Evolutionary conservation across 2,329 filamentous ascomycete genomes (phyloP).

Genomic region (Aaosphaeria pasadenensis): DNA sequence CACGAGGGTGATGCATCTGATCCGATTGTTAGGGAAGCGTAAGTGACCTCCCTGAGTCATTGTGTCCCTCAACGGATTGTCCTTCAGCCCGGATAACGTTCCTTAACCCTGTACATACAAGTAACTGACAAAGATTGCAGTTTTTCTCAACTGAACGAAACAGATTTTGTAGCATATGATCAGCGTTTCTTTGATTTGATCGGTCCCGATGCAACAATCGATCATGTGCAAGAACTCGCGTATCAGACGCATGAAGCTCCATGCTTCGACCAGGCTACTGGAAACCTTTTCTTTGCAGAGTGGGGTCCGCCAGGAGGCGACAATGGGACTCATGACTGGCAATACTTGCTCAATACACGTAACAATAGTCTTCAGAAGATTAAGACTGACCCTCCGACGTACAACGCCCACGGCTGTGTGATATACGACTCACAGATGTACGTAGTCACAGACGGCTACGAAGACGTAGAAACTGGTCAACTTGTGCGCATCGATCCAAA

Average conservation of each 20-base stretch:
- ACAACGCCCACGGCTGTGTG: slow-evolving; percentile 9
- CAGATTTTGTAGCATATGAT: slow-evolving; percentile 15
- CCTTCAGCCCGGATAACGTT: no score
- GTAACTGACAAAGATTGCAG: background rate
- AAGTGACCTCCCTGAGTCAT: background rate
- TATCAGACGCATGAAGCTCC: slow-evolving; percentile 12
- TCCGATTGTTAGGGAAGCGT: slow-evolving; percentile 1
- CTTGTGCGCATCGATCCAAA: slow-evolving; percentile 8
- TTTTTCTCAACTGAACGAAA: slow-evolving; percentile 3
- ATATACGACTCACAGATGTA: slow-evolving; percentile 5
- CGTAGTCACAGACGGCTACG: slow-evolving; percentile 9
- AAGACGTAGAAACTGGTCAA: slow-evolving; percentile 3
- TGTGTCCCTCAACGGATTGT: no score
- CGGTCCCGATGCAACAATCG: slow-evolving; percentile 7
- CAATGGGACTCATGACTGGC: slow-evolving; percentile 9
- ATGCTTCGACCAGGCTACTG: slow-evolving; percentile 7
- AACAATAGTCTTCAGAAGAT: slow-evolving; percentile 7
- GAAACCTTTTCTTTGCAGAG: slow-evolving; percentile 10
- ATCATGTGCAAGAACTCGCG: slow-evolving; percentile 8
- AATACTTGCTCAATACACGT: slow-evolving; percentile 7
- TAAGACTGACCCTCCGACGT: slow-evolving; percentile 6
- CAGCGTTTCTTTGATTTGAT: slow-evolving; percentile 11
- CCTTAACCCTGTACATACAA: background rate
- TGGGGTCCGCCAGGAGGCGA: slow-evolving; percentile 11
- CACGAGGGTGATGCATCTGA: slow-evolving; percentile 4